Evolutionary conservation across 345 rosid genomes (phyloP), one percentile per base, ranked within the genome.

Genomic region (Physaria fendleri): DNA sequence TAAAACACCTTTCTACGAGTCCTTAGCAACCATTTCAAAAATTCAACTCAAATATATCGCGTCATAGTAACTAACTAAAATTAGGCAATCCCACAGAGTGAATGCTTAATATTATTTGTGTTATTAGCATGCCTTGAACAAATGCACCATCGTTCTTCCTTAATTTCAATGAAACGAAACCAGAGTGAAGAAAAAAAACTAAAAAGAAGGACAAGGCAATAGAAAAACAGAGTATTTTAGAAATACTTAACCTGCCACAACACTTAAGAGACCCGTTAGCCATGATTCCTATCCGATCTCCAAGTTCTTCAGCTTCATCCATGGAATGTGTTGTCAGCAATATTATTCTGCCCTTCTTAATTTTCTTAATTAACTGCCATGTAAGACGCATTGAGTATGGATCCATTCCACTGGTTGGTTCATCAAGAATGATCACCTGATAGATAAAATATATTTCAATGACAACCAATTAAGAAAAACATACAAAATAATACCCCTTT

Each of bases 361-460:
- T 77, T 66, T 77, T 88, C 75, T 92, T 92, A 12, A 92, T 92
- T 71, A 92, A 77, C 73, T 92, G 98, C 98, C 98, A 92, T 50
- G 95, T 92, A 73, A 86, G 65, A 47, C 98, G 98, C 98, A 92
- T 92, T 11, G 98, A 92, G 74, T 92, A 92, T 12, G 98, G 98
- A 80, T 92, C 98, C 98, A 92, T 92, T 70, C 98, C 98, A 71
- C 98, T 92, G 48, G 96, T 92, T 40, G 98, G 98, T 76, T 92
- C 98, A 78, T 92, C 98, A 34, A 92, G 96, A 77, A 92, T 78
- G 56, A 92, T 74, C 62, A 92, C 93, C 98, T 92, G 84, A 45
- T 60, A 65, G 43, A 62, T 71, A 6, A 57, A 59, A 50, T 9
- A 64, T 29, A 32, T 41, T n/a, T 61, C 60, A 66, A 66, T 13